Evolutionary conservation across 306 rosid genomes (phyloP), one percentile per base, ranked within the genome.

Genomic region (Begonia fuchsioides): DNA sequence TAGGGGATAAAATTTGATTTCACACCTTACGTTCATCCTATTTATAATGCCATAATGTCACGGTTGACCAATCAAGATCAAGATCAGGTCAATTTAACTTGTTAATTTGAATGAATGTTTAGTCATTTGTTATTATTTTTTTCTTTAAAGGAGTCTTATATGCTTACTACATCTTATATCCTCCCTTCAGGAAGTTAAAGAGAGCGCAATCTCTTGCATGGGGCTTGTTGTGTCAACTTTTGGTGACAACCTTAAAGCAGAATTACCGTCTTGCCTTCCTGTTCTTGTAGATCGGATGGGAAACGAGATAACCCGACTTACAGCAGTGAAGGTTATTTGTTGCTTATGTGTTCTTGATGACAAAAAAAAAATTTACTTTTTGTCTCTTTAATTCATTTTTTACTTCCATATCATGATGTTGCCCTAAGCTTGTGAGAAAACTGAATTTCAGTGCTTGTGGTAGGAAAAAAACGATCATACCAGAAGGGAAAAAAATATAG

Each of bases 281-380:
- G 94, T 92, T 19, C 94, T 92, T 66, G 96, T 92, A 63, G 96
- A 92, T 77, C 76, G 99, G 61, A 92, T 92, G 99, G 99, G 99
- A 50, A 92, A 92, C 65, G 99, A 92, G 78, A 86, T 92, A 61
- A 92, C 99, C 57, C 78, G 98, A 14, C 94, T 92, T 59, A 92
- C 99, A 44, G 96, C 99, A 47, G 99, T 92, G 57, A 92, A 92
- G 96, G 98, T 92, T 67, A 68, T 61, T 15, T 11, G 56, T 55
- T 61, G 47, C 46, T 47, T 43, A 18, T 66, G 17, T 54, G 16
- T 9, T 47, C 35, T 26, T 26, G 51, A 32, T 55, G 32, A 17
- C 45, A 52, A 13, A 41, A 55, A 44, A 55, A 19, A 17, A 38
- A 0, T 43, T 20, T 2, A 50, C 6, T 17, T 19, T 53, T 5